Evolutionary conservation across 2,329 filamentous ascomycete species (phyloP).

Genomic region (Trichoderma asperellum): DNA sequence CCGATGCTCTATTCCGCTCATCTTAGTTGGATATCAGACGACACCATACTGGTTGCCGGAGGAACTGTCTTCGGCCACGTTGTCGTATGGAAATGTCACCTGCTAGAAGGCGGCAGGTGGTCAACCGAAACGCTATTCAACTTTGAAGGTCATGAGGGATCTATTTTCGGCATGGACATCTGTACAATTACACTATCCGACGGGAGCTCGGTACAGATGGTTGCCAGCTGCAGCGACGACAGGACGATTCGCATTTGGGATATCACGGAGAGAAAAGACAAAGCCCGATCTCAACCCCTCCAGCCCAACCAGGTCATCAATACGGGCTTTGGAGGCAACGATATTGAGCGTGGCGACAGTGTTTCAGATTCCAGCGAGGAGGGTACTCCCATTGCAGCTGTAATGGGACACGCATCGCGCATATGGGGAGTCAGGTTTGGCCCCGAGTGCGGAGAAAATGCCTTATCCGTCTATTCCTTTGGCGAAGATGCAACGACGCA

Average conservation of each 20-base stretch:
- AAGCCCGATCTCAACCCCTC: slow-evolving; percentile 62
- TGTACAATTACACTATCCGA: slow-evolving; percentile 56
- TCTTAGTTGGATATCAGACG: slow-evolving; percentile 62
- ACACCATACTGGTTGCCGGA: slow-evolving; percentile 73
- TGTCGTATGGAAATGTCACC: slow-evolving; percentile 77
- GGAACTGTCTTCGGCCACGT: slow-evolving; percentile 96
- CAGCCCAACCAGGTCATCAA: slow-evolving; percentile 40
- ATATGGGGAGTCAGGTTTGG: slow-evolving; percentile 86
- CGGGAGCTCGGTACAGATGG: slow-evolving; percentile 57
- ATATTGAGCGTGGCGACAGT: background rate
- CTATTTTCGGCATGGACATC: slow-evolving; percentile 87
- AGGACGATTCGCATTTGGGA: slow-evolving; percentile 89
- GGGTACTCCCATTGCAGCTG: slow-evolving; percentile 63
- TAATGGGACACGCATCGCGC: slow-evolving; percentile 84
- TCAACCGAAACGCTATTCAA: slow-evolving; percentile 54
- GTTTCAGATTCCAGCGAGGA: background rate
- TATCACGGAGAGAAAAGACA: slow-evolving; percentile 56
- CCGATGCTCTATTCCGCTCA: slow-evolving; percentile 89
- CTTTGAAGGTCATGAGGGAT: slow-evolving; percentile 79
- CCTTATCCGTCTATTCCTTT: slow-evolving; percentile 66
- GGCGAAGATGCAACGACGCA: slow-evolving; percentile 83
- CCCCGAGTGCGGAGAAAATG: slow-evolving; percentile 33
- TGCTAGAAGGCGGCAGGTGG: slow-evolving; percentile 32
- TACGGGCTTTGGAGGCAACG: slow-evolving; percentile 26
- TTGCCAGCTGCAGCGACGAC: slow-evolving; percentile 94